Percentiles rank a stretch among this genome's conserved stretches.
Evolutionary conservation across 208 protist genomes (phyloP).

Genomic region (Crithidia thermophila): DNA sequence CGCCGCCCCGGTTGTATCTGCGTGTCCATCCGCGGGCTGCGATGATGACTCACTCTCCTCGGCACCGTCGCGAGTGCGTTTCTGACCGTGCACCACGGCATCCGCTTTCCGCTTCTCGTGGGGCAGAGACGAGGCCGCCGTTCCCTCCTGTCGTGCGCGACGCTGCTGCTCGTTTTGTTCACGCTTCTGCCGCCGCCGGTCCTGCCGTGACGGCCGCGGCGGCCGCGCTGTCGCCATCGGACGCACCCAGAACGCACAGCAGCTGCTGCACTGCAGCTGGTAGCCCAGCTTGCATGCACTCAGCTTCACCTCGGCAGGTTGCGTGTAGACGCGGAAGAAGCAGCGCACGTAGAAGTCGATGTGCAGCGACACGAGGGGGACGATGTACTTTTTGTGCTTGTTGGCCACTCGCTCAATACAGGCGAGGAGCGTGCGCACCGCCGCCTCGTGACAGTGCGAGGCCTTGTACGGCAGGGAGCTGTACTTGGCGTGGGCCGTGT

Average conservation of each 20-base stretch:
- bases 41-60: neutral
- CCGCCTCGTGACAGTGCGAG: conserved; percentile 95
- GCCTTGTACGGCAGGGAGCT: conserved; percentile 91
- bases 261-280: conserved; percentile 96
- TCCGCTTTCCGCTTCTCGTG: neutral
- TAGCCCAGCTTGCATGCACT: conserved; percentile 87
- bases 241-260: conserved; percentile 92
- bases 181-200: conserved; percentile 26
- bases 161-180: conserved; percentile 21
- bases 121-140: too few species aligned
- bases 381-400: conserved; percentile 95
- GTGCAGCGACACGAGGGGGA: conserved; percentile 95
- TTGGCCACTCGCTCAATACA: conserved; percentile 94
- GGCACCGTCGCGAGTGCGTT: conserved; percentile 4
- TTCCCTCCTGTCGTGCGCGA: too few species aligned
- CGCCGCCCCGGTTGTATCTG: too few species aligned
- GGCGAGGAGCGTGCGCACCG: conserved; percentile 96
- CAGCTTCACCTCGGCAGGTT: conserved; percentile 90
- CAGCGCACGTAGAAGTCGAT: conserved; percentile 99
- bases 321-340: conserved; percentile 97
- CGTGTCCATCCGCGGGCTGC: too few species aligned
- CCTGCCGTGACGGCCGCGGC: conserved; percentile 26
- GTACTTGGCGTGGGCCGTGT: conserved; percentile 99
- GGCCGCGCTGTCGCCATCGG: conserved; percentile 76
- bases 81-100: neutral